phyloP scores from a whole-genome alignment of 305 asterid genomes.

The Ilex paraguariensis region DNA sequence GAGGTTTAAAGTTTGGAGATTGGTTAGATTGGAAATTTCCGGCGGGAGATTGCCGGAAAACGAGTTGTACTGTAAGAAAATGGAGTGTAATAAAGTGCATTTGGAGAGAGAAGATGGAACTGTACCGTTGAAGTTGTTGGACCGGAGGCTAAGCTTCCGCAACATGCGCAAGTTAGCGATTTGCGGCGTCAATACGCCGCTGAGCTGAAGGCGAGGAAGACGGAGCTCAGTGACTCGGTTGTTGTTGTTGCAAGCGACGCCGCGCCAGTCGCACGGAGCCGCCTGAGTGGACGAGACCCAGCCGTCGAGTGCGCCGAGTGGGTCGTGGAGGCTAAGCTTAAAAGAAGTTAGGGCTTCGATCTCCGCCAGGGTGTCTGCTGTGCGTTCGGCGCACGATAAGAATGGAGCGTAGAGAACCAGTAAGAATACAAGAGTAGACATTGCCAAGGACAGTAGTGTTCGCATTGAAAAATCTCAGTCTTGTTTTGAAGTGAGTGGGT shows the following conservation, averaged over 20 bases:
- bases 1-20: slow-evolving; percentile 33
- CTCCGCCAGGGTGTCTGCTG: slow-evolving; percentile 34
- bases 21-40: slow-evolving; percentile 46
- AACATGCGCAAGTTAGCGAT: slow-evolving; percentile 48
- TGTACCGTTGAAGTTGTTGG: slow-evolving; percentile 46
- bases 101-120: slow-evolving; percentile 45
- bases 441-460: slow-evolving; percentile 11
- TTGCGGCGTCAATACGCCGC: slow-evolving; percentile 43
- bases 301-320: slow-evolving; percentile 37
- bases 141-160: slow-evolving; percentile 55
- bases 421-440: slow-evolving; percentile 22
- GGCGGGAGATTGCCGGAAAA: slow-evolving; percentile 42
- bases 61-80: slow-evolving; percentile 43
- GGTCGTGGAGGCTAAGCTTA: slow-evolving; percentile 45
- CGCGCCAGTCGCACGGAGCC: slow-evolving; percentile 81
- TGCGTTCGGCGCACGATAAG: slow-evolving; percentile 14
- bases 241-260: slow-evolving; percentile 32
- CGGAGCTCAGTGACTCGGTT: slow-evolving; percentile 46
- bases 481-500: not conserved
- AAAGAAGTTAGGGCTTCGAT: slow-evolving; percentile 43
- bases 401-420: slow-evolving; percentile 13
- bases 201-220: slow-evolving; percentile 49
- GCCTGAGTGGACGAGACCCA: slow-evolving; percentile 51
- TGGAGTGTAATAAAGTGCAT: slow-evolving; percentile 40
- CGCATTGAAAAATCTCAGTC: not conserved